Evolutionary conservation across 371 early-diverging fungal genomes (phyloP).

Genomic region (Fennellomyces sp.): DNA sequence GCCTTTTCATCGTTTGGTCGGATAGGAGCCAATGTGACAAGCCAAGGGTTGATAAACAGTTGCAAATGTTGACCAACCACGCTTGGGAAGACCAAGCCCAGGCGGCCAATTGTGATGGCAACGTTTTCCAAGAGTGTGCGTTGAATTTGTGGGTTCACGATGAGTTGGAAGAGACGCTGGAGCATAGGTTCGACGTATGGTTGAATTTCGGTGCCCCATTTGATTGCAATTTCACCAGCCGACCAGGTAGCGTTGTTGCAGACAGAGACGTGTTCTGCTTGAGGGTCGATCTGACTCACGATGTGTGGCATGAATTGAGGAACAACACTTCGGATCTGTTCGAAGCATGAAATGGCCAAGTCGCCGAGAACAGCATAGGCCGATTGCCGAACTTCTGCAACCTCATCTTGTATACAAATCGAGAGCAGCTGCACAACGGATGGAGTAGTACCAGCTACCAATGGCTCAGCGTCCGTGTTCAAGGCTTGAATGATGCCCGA

Average conservation of each 20-base stretch:
- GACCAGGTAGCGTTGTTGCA: slow-evolving; percentile 97
- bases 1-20: slow-evolving; percentile 94
- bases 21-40: slow-evolving; percentile 66
- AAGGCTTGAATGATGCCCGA: slow-evolving; percentile 92
- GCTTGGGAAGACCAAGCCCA: slow-evolving; percentile 85
- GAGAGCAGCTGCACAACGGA: slow-evolving; percentile 77
- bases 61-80: slow-evolving; percentile 80
- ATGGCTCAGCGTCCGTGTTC: slow-evolving; percentile 69
- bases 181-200: slow-evolving; percentile 79
- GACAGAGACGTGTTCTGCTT: slow-evolving; percentile 66
- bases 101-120: slow-evolving; percentile 92
- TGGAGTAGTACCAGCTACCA: slow-evolving; percentile 75
- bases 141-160: slow-evolving; percentile 66
- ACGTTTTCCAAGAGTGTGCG: slow-evolving; percentile 89
- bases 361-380: slow-evolving; percentile 95
- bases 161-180: slow-evolving; percentile 79
- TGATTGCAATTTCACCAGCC: slow-evolving; percentile 89
- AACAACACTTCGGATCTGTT: slow-evolving; percentile 71
- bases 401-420: slow-evolving; percentile 79
- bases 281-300: slow-evolving; percentile 69
- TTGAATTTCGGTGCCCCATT: slow-evolving; percentile 67
- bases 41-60: slow-evolving; percentile 78
- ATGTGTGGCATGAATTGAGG: slow-evolving; percentile 75
- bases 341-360: slow-evolving; percentile 81
- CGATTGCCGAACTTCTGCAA: slow-evolving; percentile 87